phyloP scores from a whole-genome alignment of 2,329 filamentous ascomycete genomes.

The Ambrosiella beaveri region DNA sequence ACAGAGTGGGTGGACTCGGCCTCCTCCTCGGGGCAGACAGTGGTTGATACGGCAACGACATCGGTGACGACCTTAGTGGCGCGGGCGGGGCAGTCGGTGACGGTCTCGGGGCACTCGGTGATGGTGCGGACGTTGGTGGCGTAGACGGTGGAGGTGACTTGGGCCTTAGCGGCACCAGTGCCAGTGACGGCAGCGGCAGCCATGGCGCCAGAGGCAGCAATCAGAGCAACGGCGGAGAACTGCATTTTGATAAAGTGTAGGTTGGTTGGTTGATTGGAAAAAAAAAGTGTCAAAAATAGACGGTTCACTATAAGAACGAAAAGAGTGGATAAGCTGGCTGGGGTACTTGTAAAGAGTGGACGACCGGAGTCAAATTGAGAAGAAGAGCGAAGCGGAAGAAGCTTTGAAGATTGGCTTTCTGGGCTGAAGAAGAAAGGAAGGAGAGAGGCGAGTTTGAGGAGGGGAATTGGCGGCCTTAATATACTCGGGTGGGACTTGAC shows the following conservation, averaged over 20 bases:
- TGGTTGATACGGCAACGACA: slow-evolving; percentile 24
- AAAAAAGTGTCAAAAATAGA: slow-evolving; percentile 17
- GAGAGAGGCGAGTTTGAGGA: background rate
- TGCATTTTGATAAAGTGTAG: slow-evolving; percentile 33
- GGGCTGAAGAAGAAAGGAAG: slow-evolving; percentile 25
- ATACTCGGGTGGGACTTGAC: slow-evolving; percentile 7
- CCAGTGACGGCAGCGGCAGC: slow-evolving; percentile 20
- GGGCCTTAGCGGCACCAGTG: slow-evolving; percentile 24
- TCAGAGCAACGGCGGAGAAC: slow-evolving; percentile 29
- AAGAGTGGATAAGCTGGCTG: slow-evolving; percentile 21
- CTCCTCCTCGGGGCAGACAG: slow-evolving; percentile 22
- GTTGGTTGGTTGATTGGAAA: slow-evolving; percentile 16
- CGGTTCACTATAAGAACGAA: background rate
- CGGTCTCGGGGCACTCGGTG: slow-evolving; percentile 41
- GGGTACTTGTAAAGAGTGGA: slow-evolving; percentile 34
- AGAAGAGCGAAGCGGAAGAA: slow-evolving; percentile 24
- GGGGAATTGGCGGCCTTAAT: slow-evolving; percentile 7
- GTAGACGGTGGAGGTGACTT: slow-evolving; percentile 34
- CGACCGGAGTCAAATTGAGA: slow-evolving; percentile 33
- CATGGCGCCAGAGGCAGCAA: slow-evolving; percentile 32
- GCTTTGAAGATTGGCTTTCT: slow-evolving; percentile 25
- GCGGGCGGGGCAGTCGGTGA: slow-evolving; percentile 42
- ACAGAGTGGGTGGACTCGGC: slow-evolving; percentile 4
- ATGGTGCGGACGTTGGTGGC: slow-evolving; percentile 41
- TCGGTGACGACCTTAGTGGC: slow-evolving; percentile 22